Conservation (phyloP, 1,284 basidiomycete genomes). For the Moesziomyces sp. region DNA sequence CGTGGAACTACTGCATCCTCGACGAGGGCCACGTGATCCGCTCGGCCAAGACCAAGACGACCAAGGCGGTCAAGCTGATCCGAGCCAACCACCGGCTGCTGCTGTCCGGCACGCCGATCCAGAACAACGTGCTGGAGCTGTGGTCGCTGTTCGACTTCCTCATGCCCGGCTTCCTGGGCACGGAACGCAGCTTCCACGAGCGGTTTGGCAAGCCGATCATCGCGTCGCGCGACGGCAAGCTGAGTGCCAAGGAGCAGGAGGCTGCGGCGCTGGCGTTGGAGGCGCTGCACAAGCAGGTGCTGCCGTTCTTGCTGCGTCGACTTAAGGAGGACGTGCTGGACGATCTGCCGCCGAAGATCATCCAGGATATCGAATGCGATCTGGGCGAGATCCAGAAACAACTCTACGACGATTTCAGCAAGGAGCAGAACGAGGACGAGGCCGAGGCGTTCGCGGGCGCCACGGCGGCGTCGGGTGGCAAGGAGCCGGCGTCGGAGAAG, state of each 20-base stretch:
- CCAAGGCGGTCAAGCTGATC: constrained; percentile 92
- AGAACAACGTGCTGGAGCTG: constrained; percentile 97
- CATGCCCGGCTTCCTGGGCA: constrained; percentile 98
- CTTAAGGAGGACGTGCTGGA: constrained; percentile 97
- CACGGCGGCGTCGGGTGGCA: constrained; percentile 71
- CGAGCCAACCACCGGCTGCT: constrained; percentile 91
- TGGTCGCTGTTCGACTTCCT: constrained; percentile 99
- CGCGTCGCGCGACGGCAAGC: constrained; percentile 92
- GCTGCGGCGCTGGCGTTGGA: constrained; percentile 84
- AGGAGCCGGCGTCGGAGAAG: constrained; percentile 69
- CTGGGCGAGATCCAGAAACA: constrained; percentile 73
- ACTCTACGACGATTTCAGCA: constrained; percentile 84
- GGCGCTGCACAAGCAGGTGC: constrained; percentile 95
- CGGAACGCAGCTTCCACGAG: constrained; percentile 93
- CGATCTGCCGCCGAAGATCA: constrained; percentile 98
- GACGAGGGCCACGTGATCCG: constrained; percentile 99
- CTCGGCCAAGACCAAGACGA: constrained; percentile 96
- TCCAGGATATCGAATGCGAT: constrained; percentile 99
- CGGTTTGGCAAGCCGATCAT: constrained; percentile 95
- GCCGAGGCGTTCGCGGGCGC: constrained; percentile 48
- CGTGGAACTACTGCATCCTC: constrained; percentile 96
- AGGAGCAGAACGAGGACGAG: constrained; percentile 75
- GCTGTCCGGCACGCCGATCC: constrained; percentile 96
- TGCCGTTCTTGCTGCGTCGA: constrained; percentile 96
- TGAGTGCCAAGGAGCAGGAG: constrained; percentile 85